Conservation (phyloP, 768 basidiomycete species). For the Glaciozyma antarctica region DNA sequence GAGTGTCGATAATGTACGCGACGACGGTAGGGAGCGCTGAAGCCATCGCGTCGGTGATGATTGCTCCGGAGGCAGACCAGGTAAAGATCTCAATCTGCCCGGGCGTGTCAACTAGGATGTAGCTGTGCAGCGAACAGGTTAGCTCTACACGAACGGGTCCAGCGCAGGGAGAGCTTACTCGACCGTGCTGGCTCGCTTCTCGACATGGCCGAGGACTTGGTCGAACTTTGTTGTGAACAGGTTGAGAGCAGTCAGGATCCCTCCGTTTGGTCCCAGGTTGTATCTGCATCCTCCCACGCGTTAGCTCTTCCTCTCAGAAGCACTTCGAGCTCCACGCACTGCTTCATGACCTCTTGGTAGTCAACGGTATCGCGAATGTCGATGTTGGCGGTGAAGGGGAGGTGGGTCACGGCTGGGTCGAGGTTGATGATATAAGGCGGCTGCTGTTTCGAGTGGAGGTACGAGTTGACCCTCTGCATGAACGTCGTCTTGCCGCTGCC, state of each 20-base stretch:
- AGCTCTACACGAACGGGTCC: background rate
- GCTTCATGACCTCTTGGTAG: constrained; percentile 98
- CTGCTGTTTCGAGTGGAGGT: constrained; percentile 55
- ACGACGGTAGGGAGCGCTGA: constrained; percentile 86
- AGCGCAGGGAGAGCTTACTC: constrained; percentile 53
- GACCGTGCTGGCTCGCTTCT: constrained; percentile 76
- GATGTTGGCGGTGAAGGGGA: constrained; percentile 92
- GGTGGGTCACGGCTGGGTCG: constrained; percentile 84
- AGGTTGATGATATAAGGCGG: constrained; percentile 91
- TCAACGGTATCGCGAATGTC: constrained; percentile 97
- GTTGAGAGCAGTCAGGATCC: constrained; percentile 92
- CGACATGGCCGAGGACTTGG: constrained; percentile 81
- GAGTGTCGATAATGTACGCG: constrained; percentile 96
- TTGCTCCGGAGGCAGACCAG: constrained; percentile 97
- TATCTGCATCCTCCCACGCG: constrained; percentile 51
- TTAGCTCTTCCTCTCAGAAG: constrained; percentile 8
- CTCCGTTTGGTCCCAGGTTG: constrained; percentile 95
- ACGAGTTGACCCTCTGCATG: constrained; percentile 85
- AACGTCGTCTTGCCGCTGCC: constrained; percentile 54
- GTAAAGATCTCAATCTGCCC: constrained; percentile 99
- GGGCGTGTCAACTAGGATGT: constrained; percentile 91
- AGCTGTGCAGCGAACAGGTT: constrained; percentile 45
- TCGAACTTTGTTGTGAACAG: constrained; percentile 98
- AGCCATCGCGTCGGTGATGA: constrained; percentile 94
- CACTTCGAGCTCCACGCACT: constrained; percentile 53